Evolutionary conservation across 129 eudicot species (phyloP).

Genomic region (Artemisia annua): DNA sequence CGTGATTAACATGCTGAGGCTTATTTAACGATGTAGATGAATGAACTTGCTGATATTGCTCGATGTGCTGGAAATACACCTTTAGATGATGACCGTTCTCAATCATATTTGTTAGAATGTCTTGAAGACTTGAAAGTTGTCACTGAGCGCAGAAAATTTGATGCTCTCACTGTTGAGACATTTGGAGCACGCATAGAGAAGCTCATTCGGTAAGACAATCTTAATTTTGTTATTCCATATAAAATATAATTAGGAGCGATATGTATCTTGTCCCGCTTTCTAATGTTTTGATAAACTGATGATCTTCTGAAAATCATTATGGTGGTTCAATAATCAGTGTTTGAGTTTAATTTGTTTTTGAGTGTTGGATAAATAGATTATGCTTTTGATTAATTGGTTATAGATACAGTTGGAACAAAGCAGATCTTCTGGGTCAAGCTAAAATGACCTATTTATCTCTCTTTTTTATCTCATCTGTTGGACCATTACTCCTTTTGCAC

Average conservation of each 20-base stretch:
- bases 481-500: no score
- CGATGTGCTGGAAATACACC: slow-evolving; percentile 83
- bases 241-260: background rate
- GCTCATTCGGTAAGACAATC: slow-evolving; percentile 62
- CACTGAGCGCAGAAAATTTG: slow-evolving; percentile 76
- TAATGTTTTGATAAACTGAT: no score
- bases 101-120: slow-evolving; percentile 75
- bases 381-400: background rate
- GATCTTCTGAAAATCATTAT: no score
- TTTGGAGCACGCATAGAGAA: slow-evolving; percentile 97
- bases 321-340: no score
- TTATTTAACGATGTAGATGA: slow-evolving; percentile 58
- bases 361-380: no score
- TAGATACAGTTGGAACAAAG: background rate
- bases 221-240: slow-evolving; percentile 4
- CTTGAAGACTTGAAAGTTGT: slow-evolving; percentile 89
- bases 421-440: no score
- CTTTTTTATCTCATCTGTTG: no score
- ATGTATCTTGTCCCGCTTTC: slow-evolving; percentile 13
- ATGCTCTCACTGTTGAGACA: slow-evolving; percentile 86
- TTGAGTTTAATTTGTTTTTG: no score
- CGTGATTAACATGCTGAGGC: background rate
- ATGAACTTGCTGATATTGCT: slow-evolving; percentile 94
- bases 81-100: slow-evolving; percentile 74
- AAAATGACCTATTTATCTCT: no score